Evolutionary conservation across 768 basidiomycete species (phyloP).

Genomic region (Suillus cothurnatus): DNA sequence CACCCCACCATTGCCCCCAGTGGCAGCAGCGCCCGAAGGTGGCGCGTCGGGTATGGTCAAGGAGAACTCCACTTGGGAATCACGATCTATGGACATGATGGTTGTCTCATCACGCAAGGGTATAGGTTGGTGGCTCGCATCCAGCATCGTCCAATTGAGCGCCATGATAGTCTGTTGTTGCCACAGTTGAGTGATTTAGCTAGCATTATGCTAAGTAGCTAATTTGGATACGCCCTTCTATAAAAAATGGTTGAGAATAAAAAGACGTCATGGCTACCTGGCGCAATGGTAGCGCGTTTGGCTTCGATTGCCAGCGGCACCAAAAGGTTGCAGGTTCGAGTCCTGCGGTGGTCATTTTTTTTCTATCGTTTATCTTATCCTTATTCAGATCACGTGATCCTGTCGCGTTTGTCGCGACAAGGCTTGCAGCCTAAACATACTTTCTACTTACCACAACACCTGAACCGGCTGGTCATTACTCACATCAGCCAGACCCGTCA

Average conservation of each 20-base stretch:
- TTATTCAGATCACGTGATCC: slow-evolving; percentile 5
- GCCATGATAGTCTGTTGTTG: slow-evolving; percentile 50
- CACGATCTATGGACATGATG: slow-evolving; percentile 51
- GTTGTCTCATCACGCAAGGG: slow-evolving; percentile 65
- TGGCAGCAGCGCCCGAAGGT: slow-evolving; percentile 41
- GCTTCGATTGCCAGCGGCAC: slow-evolving; percentile 79
- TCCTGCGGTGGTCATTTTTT: slow-evolving; percentile 83
- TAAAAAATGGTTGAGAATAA: background rate
- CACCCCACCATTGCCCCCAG: slow-evolving; percentile 55
- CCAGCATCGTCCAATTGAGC: slow-evolving; percentile 77
- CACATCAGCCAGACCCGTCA: slow-evolving; percentile 14
- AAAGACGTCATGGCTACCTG: slow-evolving; percentile 57
- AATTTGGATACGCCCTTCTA: background rate
- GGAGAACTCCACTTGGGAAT: slow-evolving; percentile 55
- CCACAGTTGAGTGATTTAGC: background rate
- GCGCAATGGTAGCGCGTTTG: slow-evolving; percentile 97
- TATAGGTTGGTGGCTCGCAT: slow-evolving; percentile 54
- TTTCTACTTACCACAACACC: background rate
- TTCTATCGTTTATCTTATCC: slow-evolving; percentile 10
- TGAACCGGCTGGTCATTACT: background rate
- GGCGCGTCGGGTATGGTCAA: slow-evolving; percentile 59
- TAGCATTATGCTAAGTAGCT: background rate
- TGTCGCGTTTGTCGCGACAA: slow-evolving; percentile 8
- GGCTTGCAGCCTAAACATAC: background rate
- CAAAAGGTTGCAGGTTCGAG: slow-evolving; percentile 98